Evolutionary conservation across 148 eudicot genomes (phyloP).

Genomic region (Heliosperma pusillum): DNA sequence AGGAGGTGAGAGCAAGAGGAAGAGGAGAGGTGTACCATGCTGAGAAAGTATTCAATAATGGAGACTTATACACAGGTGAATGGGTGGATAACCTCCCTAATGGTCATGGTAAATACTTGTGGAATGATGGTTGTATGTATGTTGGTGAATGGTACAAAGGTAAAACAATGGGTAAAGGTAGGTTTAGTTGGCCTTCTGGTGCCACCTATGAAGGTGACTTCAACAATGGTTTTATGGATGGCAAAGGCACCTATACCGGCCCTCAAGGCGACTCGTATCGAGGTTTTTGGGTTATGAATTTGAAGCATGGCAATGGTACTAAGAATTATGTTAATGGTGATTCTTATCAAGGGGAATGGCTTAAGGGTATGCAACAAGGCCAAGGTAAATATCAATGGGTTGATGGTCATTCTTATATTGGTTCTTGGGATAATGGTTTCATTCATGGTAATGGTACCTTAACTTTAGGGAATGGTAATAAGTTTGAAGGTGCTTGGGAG

Average conservation of each 20-base stretch:
- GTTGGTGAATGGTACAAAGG: conserved; percentile 78
- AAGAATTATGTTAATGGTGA: conserved; percentile 59
- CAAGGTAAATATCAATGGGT: conserved; percentile 68
- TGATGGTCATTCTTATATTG: conserved; percentile 60
- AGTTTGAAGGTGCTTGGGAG: conserved; percentile 69
- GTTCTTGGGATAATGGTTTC: conserved; percentile 58
- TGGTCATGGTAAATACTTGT: conserved; percentile 71
- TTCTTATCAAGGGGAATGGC: conserved; percentile 77
- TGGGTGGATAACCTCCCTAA: conserved; percentile 61
- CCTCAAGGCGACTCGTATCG: conserved; percentile 51
- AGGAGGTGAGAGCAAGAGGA: neutral
- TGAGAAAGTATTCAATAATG: conserved; percentile 52
- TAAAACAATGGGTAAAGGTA: conserved; percentile 59
- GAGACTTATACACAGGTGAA: conserved; percentile 63
- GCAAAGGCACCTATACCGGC: conserved; percentile 60
- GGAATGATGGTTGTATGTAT: conserved; percentile 91
- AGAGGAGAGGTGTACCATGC: conserved; percentile 33
- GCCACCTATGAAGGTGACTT: conserved; percentile 85
- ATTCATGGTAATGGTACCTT: conserved; percentile 64
- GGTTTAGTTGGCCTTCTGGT: conserved; percentile 86
- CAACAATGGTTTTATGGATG: conserved; percentile 73
- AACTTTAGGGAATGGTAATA: conserved; percentile 61
- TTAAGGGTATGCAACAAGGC: conserved; percentile 57
- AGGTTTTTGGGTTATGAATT: conserved; percentile 61
- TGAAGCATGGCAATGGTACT: conserved; percentile 62